These are phyloP conservation scores for Aegilops speltoides DNA, from an alignment of 176 grass and related monocot species.

Conservation along the genomic window DNA sequence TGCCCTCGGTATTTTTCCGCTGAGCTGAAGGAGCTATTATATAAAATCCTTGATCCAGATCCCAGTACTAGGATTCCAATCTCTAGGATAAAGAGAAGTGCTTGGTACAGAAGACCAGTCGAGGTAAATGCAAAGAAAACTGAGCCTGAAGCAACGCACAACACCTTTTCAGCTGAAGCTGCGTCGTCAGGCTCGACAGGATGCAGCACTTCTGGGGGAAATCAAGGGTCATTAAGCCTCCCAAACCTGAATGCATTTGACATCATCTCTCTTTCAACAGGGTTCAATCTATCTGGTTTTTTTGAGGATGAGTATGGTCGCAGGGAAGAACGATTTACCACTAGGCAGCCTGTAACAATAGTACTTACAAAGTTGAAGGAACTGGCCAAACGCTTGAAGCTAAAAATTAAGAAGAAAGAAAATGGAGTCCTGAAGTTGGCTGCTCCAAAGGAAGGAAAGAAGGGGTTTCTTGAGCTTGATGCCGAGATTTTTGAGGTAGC, in stretches of 20 bases:
- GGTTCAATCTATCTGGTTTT: constrained; percentile 77
- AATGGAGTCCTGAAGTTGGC: constrained; percentile 64
- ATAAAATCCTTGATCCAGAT: constrained; percentile 74
- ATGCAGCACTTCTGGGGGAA: constrained; percentile 40
- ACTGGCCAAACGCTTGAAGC: constrained; percentile 54
- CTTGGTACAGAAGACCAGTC: constrained; percentile 64
- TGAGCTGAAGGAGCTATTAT: constrained; percentile 63
- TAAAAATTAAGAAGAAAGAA: constrained; percentile 82
- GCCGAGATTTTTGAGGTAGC: constrained; percentile 77
- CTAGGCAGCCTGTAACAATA: constrained; percentile 44
- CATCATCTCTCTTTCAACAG: constrained; percentile 81
- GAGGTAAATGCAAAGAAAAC: constrained; percentile 30
- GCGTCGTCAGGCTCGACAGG: constrained; percentile 17
- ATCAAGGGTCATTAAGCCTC: constrained; percentile 51
- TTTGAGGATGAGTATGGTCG: constrained; percentile 60
- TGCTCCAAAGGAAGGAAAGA: constrained; percentile 71
- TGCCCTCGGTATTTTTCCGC: constrained; percentile 74
- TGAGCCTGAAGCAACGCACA: constrained; percentile 20
- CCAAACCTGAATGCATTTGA: constrained; percentile 90
- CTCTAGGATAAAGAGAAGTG: constrained; percentile 62
- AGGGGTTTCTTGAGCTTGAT: constrained; percentile 73
- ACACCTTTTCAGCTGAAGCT: constrained; percentile 13
- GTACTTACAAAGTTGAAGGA: constrained; percentile 76
- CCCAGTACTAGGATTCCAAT: constrained; percentile 81
- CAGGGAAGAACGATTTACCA: constrained; percentile 71